Percentiles rank a stretch among this genome's conserved stretches.
Evolutionary conservation across 352 stramenopile species (phyloP).

Genomic region (Globisporangium radiosum): DNA sequence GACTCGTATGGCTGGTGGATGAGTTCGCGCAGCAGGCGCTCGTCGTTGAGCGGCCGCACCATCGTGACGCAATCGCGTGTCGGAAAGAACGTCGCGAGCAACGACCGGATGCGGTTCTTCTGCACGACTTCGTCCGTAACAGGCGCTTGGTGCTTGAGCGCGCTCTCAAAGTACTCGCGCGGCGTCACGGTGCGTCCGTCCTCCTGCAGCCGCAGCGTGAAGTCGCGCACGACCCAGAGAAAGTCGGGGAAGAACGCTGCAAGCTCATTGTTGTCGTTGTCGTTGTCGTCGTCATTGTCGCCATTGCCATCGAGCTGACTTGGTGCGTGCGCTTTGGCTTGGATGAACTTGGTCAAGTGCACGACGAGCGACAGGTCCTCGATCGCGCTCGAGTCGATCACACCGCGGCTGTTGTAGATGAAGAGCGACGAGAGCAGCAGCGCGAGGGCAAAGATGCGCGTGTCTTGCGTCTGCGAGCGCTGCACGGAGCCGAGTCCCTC

Average conservation of each 20-base stretch:
- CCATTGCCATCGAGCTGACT: constrained; percentile 4
- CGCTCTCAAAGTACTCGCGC: constrained; percentile 68
- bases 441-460: constrained; percentile 61
- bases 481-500: constrained; percentile 63
- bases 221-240: constrained; percentile 88
- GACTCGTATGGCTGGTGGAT: constrained; percentile 49
- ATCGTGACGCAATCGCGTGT: constrained; percentile 72
- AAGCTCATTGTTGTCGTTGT: constrained; percentile 25
- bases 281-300: not conserved
- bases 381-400: constrained; percentile 70
- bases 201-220: constrained; percentile 79
- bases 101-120: constrained; percentile 55
- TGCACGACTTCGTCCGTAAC: constrained; percentile 40
- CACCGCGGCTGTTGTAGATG: constrained; percentile 74
- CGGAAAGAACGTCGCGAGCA: constrained; percentile 68
- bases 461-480: constrained; percentile 64
- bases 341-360: constrained; percentile 71
- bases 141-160: constrained; percentile 48
- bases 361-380: constrained; percentile 75
- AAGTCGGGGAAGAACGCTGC: constrained; percentile 65
- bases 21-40: constrained; percentile 44
- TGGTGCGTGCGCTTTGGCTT: constrained; percentile 25
- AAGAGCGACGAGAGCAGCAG: constrained; percentile 64
- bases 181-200: constrained; percentile 46
- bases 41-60: constrained; percentile 66